Percentiles rank a stretch among this genome's conserved stretches.
phyloP scores from a whole-genome alignment of 2,329 filamentous ascomycete genomes.

The Metarhizium guizhouense region DNA sequence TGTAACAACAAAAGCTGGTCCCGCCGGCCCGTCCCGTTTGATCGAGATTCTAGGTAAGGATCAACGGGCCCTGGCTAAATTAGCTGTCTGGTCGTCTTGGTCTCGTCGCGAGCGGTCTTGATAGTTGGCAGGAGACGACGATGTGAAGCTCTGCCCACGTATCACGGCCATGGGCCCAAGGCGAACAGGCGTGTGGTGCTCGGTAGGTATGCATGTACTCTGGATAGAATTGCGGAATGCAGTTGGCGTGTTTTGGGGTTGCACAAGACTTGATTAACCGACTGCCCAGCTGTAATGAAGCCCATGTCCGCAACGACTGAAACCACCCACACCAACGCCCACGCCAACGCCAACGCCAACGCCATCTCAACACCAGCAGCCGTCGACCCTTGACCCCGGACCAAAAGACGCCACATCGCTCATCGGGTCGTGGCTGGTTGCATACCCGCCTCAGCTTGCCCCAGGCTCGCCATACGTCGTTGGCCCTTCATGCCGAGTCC shows the following conservation, averaged over 20 bases:
- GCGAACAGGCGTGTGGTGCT: neutral
- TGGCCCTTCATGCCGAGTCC: no score
- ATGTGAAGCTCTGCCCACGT: neutral
- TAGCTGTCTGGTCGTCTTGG: neutral
- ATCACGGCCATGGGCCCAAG: neutral
- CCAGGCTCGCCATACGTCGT: neutral
- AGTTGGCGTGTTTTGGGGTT: neutral
- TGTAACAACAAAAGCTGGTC: neutral
- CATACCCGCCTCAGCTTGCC: neutral
- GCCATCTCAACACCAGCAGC: neutral
- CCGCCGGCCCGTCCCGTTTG: slow-evolving; percentile 6
- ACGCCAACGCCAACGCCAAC: neutral
- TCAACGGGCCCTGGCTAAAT: neutral
- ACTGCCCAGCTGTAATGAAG: neutral
- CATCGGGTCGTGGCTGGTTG: neutral
- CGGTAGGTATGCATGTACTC: neutral
- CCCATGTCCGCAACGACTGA: no score
- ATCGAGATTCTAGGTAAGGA: slow-evolving; percentile 3
- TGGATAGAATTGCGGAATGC: neutral
- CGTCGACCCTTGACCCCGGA: neutral
- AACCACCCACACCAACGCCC: neutral
- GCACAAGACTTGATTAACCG: neutral
- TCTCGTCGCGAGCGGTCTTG: neutral
- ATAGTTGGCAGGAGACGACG: neutral
- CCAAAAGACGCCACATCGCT: neutral